Conservation (phyloP, 768 basidiomycete species). For the Xerocomellus amylosporus region DNA sequence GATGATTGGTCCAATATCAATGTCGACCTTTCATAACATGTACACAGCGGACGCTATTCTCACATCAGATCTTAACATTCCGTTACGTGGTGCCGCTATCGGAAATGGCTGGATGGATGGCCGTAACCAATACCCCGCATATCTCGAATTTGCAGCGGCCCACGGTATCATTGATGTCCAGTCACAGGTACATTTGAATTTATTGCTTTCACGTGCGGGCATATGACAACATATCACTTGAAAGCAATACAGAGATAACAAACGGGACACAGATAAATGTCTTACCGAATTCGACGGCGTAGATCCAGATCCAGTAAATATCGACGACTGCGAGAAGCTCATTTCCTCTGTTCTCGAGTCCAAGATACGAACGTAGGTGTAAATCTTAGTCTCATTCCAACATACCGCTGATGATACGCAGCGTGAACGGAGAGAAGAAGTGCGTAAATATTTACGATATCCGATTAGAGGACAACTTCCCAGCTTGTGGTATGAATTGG, state of each 20-base stretch:
- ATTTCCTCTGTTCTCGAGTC: slow-evolving; percentile 41
- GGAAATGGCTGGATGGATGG: slow-evolving; percentile 99
- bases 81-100: slow-evolving; percentile 79
- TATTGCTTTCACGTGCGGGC: not conserved
- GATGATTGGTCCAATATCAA: slow-evolving; percentile 11
- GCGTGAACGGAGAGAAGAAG: slow-evolving; percentile 63
- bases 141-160: slow-evolving; percentile 80
- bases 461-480: slow-evolving; percentile 77
- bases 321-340: slow-evolving; percentile 59
- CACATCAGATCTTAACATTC: slow-evolving; percentile 53
- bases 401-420: slow-evolving; percentile 28
- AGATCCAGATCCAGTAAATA: slow-evolving; percentile 52
- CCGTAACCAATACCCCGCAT: slow-evolving; percentile 83
- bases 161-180: slow-evolving; percentile 73
- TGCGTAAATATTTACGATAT: slow-evolving; percentile 97
- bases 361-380: slow-evolving; percentile 23
- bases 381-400: not conserved
- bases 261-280: slow-evolving; percentile 60
- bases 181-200: slow-evolving; percentile 50
- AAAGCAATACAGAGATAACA: slow-evolving; percentile 62
- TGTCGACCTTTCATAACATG: slow-evolving; percentile 1
- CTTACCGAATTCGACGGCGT: slow-evolving; percentile 39
- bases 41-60: slow-evolving; percentile 73
- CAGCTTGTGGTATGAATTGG: slow-evolving; percentile 98
- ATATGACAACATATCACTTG: not conserved